These are phyloP conservation scores for Seiridium unicorne DNA, from an alignment of 2,329 filamentous ascomycete genomes.

Conservation along the genomic window DNA sequence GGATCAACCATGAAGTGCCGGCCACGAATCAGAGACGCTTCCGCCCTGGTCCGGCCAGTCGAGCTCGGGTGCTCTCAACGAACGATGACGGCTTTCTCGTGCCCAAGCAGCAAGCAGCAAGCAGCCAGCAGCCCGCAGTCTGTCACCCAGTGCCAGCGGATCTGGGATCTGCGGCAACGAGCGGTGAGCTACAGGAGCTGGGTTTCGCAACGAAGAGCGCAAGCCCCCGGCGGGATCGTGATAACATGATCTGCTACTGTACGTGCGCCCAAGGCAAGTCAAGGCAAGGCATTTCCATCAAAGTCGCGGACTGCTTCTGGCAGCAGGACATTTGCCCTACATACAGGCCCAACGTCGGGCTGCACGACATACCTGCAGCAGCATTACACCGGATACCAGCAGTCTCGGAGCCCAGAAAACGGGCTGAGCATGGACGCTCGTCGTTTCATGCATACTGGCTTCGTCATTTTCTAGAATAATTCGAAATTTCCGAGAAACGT, in stretches of 20 bases:
- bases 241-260: too few relatives aligned
- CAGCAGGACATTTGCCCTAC: too few relatives aligned
- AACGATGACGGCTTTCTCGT: too few relatives aligned
- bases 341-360: background rate
- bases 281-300: too few relatives aligned
- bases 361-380: constrained; percentile 4
- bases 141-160: background rate
- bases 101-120: too few relatives aligned
- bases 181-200: background rate
- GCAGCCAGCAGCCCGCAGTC: too few relatives aligned
- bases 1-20: background rate
- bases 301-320: too few relatives aligned
- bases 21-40: background rate
- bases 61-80: too few relatives aligned
- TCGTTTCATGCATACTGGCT: constrained; percentile 6
- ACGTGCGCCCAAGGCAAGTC: too few relatives aligned
- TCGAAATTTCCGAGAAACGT: background rate
- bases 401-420: background rate
- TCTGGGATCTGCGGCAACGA: background rate
- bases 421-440: background rate
- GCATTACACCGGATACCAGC: background rate
- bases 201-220: too few relatives aligned
- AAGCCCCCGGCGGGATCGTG: too few relatives aligned
- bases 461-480: constrained; percentile 4
- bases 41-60: background rate